phyloP scores from a whole-genome alignment of 2,329 filamentous ascomycete species.

The Harringtonia lauricola region DNA sequence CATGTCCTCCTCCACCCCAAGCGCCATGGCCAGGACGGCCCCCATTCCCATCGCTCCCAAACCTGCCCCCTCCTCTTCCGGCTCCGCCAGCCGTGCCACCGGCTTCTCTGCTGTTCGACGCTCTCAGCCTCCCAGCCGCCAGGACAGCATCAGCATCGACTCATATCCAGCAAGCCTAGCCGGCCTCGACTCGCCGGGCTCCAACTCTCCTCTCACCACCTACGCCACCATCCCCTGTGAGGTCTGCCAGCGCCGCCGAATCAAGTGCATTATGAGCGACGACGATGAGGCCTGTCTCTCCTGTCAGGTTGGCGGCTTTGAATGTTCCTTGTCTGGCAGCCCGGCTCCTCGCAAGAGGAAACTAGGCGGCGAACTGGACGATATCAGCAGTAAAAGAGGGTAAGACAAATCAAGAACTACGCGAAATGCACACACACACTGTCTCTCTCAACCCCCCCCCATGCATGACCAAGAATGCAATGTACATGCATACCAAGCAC shows the following conservation, averaged over 20 bases:
- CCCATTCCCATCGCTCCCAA: constrained; percentile 57
- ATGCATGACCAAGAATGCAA: no score
- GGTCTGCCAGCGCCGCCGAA: constrained; percentile 62
- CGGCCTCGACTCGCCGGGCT: constrained; percentile 41
- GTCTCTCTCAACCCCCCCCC: no score
- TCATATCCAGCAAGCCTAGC: constrained; percentile 38
- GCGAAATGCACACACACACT: no score
- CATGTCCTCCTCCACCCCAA: constrained; percentile 45
- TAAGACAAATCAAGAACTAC: constrained; percentile 19
- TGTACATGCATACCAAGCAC: not conserved
- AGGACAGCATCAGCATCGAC: constrained; percentile 37
- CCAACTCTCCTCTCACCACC: constrained; percentile 30
- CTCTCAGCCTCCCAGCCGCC: constrained; percentile 29
- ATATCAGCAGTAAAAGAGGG: constrained; percentile 58
- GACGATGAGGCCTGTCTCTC: constrained; percentile 67
- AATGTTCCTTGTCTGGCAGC: constrained; percentile 69
- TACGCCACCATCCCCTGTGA: constrained; percentile 50
- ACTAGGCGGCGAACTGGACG: constrained; percentile 53
- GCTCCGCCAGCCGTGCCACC: constrained; percentile 15
- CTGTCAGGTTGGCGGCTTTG: constrained; percentile 66
- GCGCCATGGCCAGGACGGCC: constrained; percentile 46
- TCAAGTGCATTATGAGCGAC: constrained; percentile 63
- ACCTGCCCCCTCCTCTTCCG: constrained; percentile 27
- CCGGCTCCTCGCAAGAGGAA: constrained; percentile 73
- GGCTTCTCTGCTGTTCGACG: constrained; percentile 9